Percentiles rank a stretch among this genome's conserved stretches.
Conservation (phyloP, 1,284 basidiomycete genomes). For the Amylostereum areolatum region DNA sequence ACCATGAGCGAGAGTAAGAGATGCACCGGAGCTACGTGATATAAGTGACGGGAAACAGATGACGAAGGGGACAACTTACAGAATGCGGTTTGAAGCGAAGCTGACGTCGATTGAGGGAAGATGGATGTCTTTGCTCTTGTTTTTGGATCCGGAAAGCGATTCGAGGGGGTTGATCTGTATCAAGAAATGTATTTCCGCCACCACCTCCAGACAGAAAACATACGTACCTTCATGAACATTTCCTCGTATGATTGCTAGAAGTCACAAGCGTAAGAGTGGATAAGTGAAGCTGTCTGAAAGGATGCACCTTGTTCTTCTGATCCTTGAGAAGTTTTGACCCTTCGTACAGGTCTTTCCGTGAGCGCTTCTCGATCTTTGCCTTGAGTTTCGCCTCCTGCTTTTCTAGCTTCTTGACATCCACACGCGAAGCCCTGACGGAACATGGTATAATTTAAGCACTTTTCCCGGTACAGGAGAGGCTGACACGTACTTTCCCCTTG, state of each 20-base stretch:
- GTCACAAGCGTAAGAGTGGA: not conserved
- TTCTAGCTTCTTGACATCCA: constrained; percentile 97
- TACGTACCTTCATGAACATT: constrained; percentile 87
- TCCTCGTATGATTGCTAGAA: constrained; percentile 91
- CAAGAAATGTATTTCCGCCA: not conserved
- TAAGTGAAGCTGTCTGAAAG: not conserved
- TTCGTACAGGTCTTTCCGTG: constrained; percentile 87
- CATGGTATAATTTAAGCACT: constrained; percentile 2
- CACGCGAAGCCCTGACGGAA: constrained; percentile 73
- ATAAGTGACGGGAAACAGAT: not conserved
- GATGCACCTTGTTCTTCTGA: constrained; percentile 77
- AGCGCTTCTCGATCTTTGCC: constrained; percentile 96
- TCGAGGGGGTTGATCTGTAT: constrained; percentile 92
- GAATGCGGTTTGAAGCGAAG: constrained; percentile 89
- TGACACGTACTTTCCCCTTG: constrained; percentile 79
- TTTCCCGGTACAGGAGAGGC: not conserved
- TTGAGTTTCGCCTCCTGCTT: constrained; percentile 96
- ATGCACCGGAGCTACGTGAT: constrained; percentile 63
- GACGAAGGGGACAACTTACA: constrained; percentile 48
- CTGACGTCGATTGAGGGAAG: constrained; percentile 94
- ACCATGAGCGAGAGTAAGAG: constrained; percentile 84
- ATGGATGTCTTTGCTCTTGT: constrained; percentile 96
- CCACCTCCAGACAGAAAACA: not conserved
- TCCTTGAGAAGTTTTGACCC: constrained; percentile 94
- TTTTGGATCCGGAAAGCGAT: constrained; percentile 72